phyloP scores from a whole-genome alignment of 257 asterid species.

The Capsicum chinense region DNA sequence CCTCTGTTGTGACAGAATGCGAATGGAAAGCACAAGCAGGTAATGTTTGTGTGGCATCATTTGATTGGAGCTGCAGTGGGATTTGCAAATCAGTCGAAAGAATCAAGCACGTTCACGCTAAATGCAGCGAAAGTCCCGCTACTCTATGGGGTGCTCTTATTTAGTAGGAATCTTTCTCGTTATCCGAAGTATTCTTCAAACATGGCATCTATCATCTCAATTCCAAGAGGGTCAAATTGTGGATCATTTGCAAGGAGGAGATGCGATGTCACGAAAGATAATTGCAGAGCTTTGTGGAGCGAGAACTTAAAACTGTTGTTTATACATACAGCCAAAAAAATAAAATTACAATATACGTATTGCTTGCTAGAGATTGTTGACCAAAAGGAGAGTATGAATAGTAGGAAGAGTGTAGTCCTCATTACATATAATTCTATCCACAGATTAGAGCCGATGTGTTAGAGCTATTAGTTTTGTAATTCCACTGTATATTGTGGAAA shows the following conservation, averaged over 20 bases:
- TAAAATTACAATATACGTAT: neutral
- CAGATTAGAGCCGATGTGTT: neutral
- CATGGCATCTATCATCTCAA: neutral
- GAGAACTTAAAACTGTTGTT: conserved; percentile 16
- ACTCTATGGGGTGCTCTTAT: conserved; percentile 26
- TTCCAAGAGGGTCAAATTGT: neutral
- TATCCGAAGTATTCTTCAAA: neutral
- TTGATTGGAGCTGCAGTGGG: conserved; percentile 24
- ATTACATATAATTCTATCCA: neutral
- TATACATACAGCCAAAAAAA: neutral
- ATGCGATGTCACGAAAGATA: neutral
- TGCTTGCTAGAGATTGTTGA: neutral
- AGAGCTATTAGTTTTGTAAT: conserved; percentile 2
- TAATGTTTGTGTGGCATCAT: conserved; percentile 27
- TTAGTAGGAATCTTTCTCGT: neutral
- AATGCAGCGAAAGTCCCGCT: conserved; percentile 26
- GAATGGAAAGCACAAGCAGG: conserved; percentile 29
- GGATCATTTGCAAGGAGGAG: neutral
- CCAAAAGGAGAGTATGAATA: conserved; percentile 11
- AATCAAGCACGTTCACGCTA: conserved; percentile 18
- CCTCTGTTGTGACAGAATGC: neutral
- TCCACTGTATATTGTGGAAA: neutral
- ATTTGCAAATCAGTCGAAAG: conserved; percentile 30
- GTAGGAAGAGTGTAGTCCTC: conserved; percentile 12
- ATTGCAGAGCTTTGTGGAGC: neutral